Evolutionary conservation across 768 basidiomycete genomes (phyloP).

Genomic region (Tylopilus felleus): DNA sequence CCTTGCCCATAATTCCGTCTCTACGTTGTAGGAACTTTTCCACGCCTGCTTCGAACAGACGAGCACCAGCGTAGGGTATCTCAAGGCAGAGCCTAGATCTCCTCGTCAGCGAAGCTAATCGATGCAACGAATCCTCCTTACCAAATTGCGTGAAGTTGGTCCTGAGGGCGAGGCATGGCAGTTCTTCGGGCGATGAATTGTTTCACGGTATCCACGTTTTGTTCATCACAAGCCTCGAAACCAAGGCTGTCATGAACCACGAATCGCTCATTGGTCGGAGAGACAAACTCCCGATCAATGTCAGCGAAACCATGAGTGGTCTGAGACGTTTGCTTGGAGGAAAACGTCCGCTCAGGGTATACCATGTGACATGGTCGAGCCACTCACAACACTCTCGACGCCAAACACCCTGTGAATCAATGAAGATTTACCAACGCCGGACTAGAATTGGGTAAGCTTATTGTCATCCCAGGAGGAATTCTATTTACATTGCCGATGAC

Average conservation of each 20-base stretch:
- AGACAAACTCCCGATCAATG: conserved; percentile 13
- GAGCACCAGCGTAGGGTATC: conserved; percentile 10
- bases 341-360: neutral
- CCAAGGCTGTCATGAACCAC: conserved; percentile 20
- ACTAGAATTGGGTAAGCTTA: conserved; percentile 3
- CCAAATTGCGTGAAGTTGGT: conserved; percentile 17
- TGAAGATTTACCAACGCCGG: conserved; percentile 14
- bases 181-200: conserved; percentile 2
- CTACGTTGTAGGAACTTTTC: conserved; percentile 9
- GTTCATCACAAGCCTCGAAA: conserved; percentile 10
- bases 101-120: neutral
- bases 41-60: conserved; percentile 13
- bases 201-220: conserved; percentile 2
- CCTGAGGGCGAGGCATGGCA: neutral
- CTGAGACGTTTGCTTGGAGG: conserved; percentile 1
- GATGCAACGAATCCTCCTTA: neutral
- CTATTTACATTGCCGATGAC: conserved; percentile 14
- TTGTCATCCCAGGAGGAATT: neutral
- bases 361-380: neutral
- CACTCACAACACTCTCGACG: conserved; percentile 7
- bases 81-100: conserved; percentile 17
- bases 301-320: conserved; percentile 1
- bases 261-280: conserved; percentile 8
- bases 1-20: conserved; percentile 4
- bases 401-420: conserved; percentile 13